Percentiles rank a stretch among this genome's conserved stretches.
Conservation (phyloP, 73 alveolate species). For the Symbiodinium pilosum region DNA sequence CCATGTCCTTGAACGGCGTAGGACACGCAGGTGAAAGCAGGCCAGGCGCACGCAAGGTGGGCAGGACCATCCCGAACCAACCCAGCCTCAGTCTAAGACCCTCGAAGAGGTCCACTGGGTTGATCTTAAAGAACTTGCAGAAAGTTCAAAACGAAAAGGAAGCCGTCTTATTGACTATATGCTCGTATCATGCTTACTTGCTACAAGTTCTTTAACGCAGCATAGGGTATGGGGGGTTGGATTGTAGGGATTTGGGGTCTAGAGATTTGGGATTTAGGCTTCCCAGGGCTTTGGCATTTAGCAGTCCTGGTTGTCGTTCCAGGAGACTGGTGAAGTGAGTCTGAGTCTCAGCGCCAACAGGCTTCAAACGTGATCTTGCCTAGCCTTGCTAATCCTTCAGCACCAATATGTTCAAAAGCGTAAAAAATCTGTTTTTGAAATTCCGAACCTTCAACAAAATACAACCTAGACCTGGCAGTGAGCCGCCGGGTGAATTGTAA, state of each 20-base stretch:
- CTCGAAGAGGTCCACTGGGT: background rate
- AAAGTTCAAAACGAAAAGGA: background rate
- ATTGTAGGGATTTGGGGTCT: background rate
- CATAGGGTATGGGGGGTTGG: no score
- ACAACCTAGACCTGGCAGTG: no score
- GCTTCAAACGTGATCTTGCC: no score
- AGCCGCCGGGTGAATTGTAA: no score
- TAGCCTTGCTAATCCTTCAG: no score
- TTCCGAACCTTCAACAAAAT: no score
- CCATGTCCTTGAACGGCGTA: background rate
- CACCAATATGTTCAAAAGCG: no score
- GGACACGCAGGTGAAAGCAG: background rate
- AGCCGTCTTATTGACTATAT: no score
- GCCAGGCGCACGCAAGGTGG: constrained; percentile 39
- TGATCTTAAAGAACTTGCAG: background rate
- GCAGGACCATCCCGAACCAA: constrained; percentile 59
- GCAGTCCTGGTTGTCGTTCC: background rate
- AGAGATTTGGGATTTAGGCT: background rate
- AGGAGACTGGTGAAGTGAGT: no score
- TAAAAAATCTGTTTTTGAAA: no score
- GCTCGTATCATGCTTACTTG: background rate
- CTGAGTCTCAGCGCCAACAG: no score
- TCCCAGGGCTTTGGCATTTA: background rate
- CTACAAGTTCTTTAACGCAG: background rate
- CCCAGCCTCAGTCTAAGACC: background rate